Percentiles rank a stretch among this genome's conserved stretches.
phyloP scores from a whole-genome alignment of 2,329 filamentous ascomycete species.

The Pseudodiploospora longispora region DNA sequence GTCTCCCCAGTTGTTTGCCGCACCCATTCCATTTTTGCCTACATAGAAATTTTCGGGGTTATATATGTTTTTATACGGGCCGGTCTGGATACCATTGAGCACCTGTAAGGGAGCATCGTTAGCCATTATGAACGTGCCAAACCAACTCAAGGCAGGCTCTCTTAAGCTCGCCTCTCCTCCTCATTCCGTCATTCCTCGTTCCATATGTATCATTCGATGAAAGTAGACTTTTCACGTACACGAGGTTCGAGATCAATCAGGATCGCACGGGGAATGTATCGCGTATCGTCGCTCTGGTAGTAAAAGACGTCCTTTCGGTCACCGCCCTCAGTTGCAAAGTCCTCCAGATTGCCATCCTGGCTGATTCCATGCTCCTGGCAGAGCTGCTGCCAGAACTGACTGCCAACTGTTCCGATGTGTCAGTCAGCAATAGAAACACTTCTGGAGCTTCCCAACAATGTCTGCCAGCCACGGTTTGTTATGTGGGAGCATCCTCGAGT shows the following conservation, averaged over 20 bases:
- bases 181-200: not conserved
- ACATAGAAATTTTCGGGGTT: slow-evolving; percentile 99
- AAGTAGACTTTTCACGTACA: slow-evolving; percentile 34
- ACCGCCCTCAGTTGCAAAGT: slow-evolving; percentile 94
- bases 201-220: not conserved
- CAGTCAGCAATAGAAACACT: slow-evolving; percentile 8
- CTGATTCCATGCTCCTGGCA: slow-evolving; percentile 98
- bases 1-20: slow-evolving; percentile 97
- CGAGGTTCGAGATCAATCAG: slow-evolving; percentile 90
- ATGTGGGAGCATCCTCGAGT: not conserved
- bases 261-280: slow-evolving; percentile 95
- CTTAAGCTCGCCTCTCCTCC: not conserved
- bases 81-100: slow-evolving; percentile 84
- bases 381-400: slow-evolving; percentile 98
- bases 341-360: slow-evolving; percentile 92
- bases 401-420: slow-evolving; percentile 65
- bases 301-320: slow-evolving; percentile 99
- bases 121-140: not conserved
- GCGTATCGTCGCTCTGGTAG: slow-evolving; percentile 97
- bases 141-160: too few relatives aligned
- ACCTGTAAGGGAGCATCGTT: slow-evolving; percentile 41
- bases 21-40: slow-evolving; percentile 85
- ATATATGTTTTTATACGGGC: slow-evolving; percentile 97
- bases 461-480: too few relatives aligned
- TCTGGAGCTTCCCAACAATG: too few relatives aligned